phyloP scores from a whole-genome alignment of 257 asterid genomes.

The Plantago major region DNA sequence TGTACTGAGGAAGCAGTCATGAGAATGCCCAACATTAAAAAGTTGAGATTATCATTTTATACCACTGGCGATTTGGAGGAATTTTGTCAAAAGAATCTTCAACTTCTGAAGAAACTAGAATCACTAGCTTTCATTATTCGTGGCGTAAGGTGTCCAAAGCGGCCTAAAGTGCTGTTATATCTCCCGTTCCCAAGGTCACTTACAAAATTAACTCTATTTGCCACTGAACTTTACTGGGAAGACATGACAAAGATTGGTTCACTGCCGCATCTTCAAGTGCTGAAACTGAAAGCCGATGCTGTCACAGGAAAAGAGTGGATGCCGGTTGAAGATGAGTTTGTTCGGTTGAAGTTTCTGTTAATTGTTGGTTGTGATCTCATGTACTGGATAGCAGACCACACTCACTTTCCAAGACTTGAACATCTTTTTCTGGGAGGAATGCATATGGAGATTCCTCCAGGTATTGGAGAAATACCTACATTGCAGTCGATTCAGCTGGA shows the following conservation, averaged over 20 bases:
- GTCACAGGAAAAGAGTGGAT: background rate
- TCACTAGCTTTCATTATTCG: background rate
- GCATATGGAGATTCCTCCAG: conserved; percentile 16
- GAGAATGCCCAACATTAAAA: conserved; percentile 11
- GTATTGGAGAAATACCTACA: conserved; percentile 15
- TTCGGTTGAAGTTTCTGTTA: background rate
- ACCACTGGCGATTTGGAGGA: background rate
- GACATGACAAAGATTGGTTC: conserved; percentile 12
- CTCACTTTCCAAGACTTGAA: conserved; percentile 28
- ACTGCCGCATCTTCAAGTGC: conserved; percentile 9
- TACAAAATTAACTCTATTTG: conserved; percentile 1
- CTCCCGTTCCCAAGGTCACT: conserved; percentile 14
- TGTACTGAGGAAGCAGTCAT: background rate
- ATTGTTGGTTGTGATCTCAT: background rate
- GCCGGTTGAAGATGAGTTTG: conserved; percentile 5
- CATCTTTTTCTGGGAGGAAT: background rate
- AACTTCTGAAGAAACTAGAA: conserved; percentile 11
- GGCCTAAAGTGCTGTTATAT: background rate
- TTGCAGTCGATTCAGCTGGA: conserved; percentile 7
- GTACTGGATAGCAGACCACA: background rate
- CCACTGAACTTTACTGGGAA: background rate
- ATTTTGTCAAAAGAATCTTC: conserved; percentile 11
- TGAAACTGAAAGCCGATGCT: background rate
- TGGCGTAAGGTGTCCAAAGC: background rate
- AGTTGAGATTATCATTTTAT: background rate